A percentile compares a stretch with the other conserved stretches of the same genome.
Conservation (phyloP, 371 early-diverging fungal genomes). For the Choanephora cucurbitarum region DNA sequence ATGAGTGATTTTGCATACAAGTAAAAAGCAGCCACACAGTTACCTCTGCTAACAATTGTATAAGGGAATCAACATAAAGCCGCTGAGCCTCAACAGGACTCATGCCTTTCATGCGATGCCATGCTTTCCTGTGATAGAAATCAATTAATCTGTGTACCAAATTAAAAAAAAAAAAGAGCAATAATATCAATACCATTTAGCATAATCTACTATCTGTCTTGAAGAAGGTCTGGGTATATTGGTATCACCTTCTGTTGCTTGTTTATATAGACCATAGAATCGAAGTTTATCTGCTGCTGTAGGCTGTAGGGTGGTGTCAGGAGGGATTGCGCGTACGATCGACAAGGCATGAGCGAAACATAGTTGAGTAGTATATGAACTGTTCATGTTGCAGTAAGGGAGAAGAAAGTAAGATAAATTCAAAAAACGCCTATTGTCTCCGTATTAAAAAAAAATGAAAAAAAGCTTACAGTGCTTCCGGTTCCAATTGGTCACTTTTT, state of each 20-base stretch:
- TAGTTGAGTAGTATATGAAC: slow-evolving; percentile 17
- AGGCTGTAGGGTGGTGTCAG: slow-evolving; percentile 42
- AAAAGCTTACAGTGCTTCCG: too few species aligned
- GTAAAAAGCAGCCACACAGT: background rate
- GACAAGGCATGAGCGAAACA: slow-evolving; percentile 23
- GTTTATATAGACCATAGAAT: slow-evolving; percentile 78
- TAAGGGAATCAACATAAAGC: slow-evolving; percentile 28
- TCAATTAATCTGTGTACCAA: too few species aligned
- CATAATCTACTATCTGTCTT: slow-evolving; percentile 25
- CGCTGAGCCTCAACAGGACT: slow-evolving; percentile 31
- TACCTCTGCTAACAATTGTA: slow-evolving; percentile 29
- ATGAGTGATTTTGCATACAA: slow-evolving; percentile 3
- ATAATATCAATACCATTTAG: slow-evolving; percentile 21
- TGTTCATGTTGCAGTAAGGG: background rate
- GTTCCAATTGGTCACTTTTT: too few species aligned
- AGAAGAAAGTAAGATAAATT: slow-evolving; percentile 1
- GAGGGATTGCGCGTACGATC: slow-evolving; percentile 25
- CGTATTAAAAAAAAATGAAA: background rate
- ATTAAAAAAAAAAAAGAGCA: background rate
- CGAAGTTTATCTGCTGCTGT: slow-evolving; percentile 65
- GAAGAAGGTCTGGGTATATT: slow-evolving; percentile 41
- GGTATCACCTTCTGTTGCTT: slow-evolving; percentile 70
- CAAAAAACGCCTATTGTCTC: background rate
- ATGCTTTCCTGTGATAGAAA: slow-evolving; percentile 39
- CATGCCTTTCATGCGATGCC: slow-evolving; percentile 33